phyloP scores from a whole-genome alignment of 2,329 filamentous ascomycete genomes.

The Teratosphaeria viscida region DNA sequence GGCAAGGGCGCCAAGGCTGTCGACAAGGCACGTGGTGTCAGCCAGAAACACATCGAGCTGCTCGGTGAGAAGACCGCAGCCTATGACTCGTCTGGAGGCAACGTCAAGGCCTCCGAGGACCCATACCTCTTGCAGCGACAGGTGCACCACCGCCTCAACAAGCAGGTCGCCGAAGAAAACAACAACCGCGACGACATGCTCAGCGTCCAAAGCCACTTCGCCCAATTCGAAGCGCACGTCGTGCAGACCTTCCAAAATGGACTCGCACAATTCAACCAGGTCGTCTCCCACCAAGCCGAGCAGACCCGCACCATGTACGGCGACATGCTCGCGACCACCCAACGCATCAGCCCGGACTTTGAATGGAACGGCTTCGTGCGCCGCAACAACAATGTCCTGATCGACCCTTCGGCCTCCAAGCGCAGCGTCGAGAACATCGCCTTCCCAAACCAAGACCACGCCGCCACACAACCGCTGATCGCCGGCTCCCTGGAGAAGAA shows the following conservation, averaged over 20 bases:
- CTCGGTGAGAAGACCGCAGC: slow-evolving; percentile 75
- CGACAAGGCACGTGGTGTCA: slow-evolving; percentile 72
- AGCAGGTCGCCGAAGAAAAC: slow-evolving; percentile 91
- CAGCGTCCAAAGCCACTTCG: slow-evolving; percentile 81
- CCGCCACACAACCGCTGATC: slow-evolving; percentile 68
- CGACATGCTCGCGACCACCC: slow-evolving; percentile 68
- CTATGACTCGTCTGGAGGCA: slow-evolving; percentile 66
- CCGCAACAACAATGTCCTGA: slow-evolving; percentile 60
- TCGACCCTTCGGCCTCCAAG: slow-evolving; percentile 65
- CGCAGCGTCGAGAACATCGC: slow-evolving; percentile 62
- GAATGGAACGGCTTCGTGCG: slow-evolving; percentile 82
- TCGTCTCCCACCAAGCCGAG: slow-evolving; percentile 70
- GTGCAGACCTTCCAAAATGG: slow-evolving; percentile 72
- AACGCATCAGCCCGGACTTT: slow-evolving; percentile 71
- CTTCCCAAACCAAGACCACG: slow-evolving; percentile 85
- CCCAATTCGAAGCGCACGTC: slow-evolving; percentile 77
- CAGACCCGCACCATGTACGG: slow-evolving; percentile 69
- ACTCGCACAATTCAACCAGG: slow-evolving; percentile 72
- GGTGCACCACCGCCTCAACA: slow-evolving; percentile 72
- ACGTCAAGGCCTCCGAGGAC: slow-evolving; percentile 62
- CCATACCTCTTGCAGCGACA: slow-evolving; percentile 80
- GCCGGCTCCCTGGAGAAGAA: slow-evolving; percentile 86
- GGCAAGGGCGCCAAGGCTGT: slow-evolving; percentile 81
- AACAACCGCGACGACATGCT: slow-evolving; percentile 88
- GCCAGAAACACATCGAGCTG: slow-evolving; percentile 93